A percentile compares a stretch with the other conserved stretches of the same genome.
phyloP scores from a whole-genome alignment of 371 early-diverging fungal genomes.

The Mucor mucedo region DNA sequence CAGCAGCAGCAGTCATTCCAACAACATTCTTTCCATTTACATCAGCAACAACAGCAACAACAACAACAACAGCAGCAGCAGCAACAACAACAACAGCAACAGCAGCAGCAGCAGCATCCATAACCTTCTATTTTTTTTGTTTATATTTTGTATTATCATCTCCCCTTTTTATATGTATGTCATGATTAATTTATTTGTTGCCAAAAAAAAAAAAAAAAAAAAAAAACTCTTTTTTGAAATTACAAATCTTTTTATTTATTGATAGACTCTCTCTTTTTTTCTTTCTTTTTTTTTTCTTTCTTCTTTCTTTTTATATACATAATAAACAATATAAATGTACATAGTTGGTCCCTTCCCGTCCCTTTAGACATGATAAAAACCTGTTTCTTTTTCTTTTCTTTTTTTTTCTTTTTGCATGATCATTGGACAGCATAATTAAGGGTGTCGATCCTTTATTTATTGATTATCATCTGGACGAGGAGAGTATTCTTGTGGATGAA shows the following conservation, averaged over 20 bases:
- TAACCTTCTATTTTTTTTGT: neutral
- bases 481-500: neutral
- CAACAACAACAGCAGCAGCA: slow-evolving; percentile 12
- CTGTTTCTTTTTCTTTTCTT: too few species aligned
- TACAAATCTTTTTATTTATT: neutral
- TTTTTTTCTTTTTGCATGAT: too few species aligned
- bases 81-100: slow-evolving; percentile 13
- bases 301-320: too few species aligned
- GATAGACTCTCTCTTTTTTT: neutral
- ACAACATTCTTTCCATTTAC: slow-evolving; percentile 13
- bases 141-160: slow-evolving; percentile 4
- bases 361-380: too few species aligned
- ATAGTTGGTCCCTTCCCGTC: too few species aligned
- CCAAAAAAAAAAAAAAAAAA: too few species aligned
- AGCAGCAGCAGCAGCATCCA: slow-evolving; percentile 11
- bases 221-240: neutral
- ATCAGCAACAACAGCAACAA: slow-evolving; percentile 15
- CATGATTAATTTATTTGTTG: slow-evolving; percentile 2
- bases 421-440: too few species aligned
- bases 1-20: neutral
- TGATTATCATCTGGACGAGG: too few species aligned
- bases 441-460: too few species aligned
- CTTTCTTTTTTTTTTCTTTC: too few species aligned
- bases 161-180: neutral
- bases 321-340: too few species aligned